Percentiles rank a stretch among this genome's conserved stretches.
phyloP scores from a whole-genome alignment of 1,284 basidiomycete genomes.

The Apiotrichum sp. region DNA sequence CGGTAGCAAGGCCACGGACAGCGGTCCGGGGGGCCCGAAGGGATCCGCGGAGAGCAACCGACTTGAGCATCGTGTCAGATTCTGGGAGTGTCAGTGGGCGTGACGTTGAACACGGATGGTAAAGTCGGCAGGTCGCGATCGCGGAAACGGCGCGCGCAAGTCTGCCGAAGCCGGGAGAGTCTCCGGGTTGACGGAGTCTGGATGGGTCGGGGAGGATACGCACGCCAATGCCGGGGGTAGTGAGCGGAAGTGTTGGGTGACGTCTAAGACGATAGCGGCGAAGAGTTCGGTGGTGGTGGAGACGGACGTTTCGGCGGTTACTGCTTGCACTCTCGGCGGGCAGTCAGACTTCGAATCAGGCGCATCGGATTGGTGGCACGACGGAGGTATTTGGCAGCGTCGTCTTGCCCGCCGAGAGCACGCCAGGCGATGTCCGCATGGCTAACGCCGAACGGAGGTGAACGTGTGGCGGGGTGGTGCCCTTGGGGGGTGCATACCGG shows the following conservation, averaged over 20 bases:
- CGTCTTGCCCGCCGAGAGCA: no score
- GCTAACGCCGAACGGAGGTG: no score
- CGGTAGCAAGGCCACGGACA: slow-evolving; percentile 58
- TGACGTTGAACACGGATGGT: neutral
- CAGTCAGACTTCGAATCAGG: neutral
- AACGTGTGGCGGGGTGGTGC: no score
- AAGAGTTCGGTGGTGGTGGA: neutral
- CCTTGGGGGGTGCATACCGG: no score
- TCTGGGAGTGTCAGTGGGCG: neutral
- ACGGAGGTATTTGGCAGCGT: neutral
- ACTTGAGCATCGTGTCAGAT: slow-evolving; percentile 6
- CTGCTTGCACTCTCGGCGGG: neutral
- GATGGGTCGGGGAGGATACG: no score
- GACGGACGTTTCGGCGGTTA: no score
- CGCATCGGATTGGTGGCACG: neutral
- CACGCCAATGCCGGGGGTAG: no score
- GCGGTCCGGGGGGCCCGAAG: neutral
- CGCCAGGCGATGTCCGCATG: no score
- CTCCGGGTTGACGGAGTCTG: neutral
- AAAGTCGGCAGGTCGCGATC: no score
- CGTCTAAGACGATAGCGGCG: neutral
- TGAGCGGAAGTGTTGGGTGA: neutral
- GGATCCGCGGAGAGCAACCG: slow-evolving; percentile 2
- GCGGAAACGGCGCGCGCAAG: no score
- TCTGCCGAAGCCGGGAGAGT: no score